Evolutionary conservation across 2,329 filamentous ascomycete genomes (phyloP).

Genomic region (Sclerotiophoma versabilis): DNA sequence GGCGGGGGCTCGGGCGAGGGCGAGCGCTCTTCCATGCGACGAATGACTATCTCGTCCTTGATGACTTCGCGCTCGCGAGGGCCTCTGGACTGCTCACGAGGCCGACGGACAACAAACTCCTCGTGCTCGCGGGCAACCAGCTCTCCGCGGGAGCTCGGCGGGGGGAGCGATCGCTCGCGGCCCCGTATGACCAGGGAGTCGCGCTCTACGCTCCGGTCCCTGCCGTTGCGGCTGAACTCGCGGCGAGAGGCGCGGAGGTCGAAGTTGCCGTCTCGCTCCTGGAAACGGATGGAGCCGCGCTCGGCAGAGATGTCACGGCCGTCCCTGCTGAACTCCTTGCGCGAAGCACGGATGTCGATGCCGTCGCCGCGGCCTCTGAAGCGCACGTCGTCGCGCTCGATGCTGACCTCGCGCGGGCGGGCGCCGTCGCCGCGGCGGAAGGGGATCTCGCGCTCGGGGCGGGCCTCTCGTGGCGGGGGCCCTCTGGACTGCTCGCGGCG

Average conservation of each 20-base stretch:
- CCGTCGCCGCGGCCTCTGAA: conserved; percentile 48
- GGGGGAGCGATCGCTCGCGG: conserved; percentile 48
- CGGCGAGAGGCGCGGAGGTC: conserved; percentile 47
- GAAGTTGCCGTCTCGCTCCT: conserved; percentile 50
- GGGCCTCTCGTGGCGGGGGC: conserved; percentile 40
- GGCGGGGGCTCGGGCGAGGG: conserved; percentile 60
- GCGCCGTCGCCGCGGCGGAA: conserved; percentile 54
- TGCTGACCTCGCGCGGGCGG: conserved; percentile 45
- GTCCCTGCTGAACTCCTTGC: conserved; percentile 33
- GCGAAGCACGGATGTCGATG: conserved; percentile 42
- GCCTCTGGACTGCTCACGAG: conserved; percentile 46
- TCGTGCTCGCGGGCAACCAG: conserved; percentile 51
- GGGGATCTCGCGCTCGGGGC: conserved; percentile 51
- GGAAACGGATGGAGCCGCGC: conserved; percentile 40
- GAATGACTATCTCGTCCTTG: conserved; percentile 54
- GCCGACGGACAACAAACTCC: conserved; percentile 51
- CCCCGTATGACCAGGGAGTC: conserved; percentile 46
- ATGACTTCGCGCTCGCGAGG: conserved; percentile 45
- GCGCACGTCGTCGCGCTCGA: conserved; percentile 57
- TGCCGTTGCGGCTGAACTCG: conserved; percentile 45
- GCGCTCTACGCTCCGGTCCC: conserved; percentile 44
- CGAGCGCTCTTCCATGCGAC: conserved; percentile 53
- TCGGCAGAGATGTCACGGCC: conserved; percentile 35
- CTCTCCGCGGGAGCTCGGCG: conserved; percentile 44
- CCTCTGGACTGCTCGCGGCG: conserved; percentile 47